Evolutionary conservation across 148 eudicot genomes (phyloP).

Genomic region (Cornus kousa): DNA sequence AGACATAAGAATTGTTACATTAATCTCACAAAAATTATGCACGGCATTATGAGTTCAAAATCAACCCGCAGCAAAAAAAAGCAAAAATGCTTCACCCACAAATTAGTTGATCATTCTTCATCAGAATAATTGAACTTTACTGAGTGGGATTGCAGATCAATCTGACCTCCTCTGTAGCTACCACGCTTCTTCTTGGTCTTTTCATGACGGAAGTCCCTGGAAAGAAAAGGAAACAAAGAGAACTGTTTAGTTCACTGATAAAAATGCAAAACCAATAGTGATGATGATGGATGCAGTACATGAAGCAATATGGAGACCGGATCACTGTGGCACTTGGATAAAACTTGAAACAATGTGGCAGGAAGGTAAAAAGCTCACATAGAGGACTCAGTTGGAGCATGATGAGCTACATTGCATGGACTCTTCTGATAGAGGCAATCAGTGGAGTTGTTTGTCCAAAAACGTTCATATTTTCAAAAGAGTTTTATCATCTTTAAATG

Average conservation of each 20-base stretch:
- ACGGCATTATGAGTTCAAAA: neutral
- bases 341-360: too few relatives aligned
- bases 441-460: too few relatives aligned
- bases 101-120: constrained; percentile 41
- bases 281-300: too few relatives aligned
- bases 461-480: too few relatives aligned
- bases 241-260: neutral
- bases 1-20: neutral
- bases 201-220: constrained; percentile 91
- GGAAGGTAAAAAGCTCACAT: too few relatives aligned
- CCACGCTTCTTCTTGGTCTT: constrained; percentile 98
- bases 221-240: constrained; percentile 7
- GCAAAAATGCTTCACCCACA: neutral
- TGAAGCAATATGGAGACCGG: too few relatives aligned
- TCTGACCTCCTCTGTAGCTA: constrained; percentile 87
- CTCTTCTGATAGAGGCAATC: too few relatives aligned
- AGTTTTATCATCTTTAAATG: too few relatives aligned
- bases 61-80: neutral
- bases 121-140: constrained; percentile 75
- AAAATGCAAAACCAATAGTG: neutral
- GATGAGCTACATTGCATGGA: too few relatives aligned
- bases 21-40: neutral
- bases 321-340: too few relatives aligned
- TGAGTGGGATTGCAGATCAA: constrained; percentile 78
- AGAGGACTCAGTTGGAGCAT: too few relatives aligned